Conservation (phyloP, 148 eudicot genomes). For the Vaccinium darrowii region DNA sequence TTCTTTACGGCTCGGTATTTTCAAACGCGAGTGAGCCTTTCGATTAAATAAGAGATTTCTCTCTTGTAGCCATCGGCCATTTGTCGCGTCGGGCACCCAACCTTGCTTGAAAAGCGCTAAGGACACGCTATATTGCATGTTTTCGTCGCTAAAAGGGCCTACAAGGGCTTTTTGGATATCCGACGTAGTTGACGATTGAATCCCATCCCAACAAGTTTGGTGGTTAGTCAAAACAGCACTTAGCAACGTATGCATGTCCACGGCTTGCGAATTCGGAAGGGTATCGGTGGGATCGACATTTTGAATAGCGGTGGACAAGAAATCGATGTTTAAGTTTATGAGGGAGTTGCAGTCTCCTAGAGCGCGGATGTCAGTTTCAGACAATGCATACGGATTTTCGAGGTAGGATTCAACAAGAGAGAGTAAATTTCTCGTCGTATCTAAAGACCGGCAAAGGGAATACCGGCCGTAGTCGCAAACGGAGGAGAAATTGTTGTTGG, state of each 20-base stretch:
- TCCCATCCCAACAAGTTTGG: not conserved
- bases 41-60: not conserved
- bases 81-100: not conserved
- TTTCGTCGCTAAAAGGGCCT: constrained; percentile 18
- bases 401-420: not conserved
- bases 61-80: not conserved
- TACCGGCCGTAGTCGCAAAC: not conserved
- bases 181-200: not conserved
- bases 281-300: not conserved
- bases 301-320: constrained; percentile 12
- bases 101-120: constrained; percentile 24
- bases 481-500: not conserved
- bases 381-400: not conserved
- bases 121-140: constrained; percentile 25
- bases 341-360: constrained; percentile 28
- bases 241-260: constrained; percentile 17
- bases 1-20: not conserved
- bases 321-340: constrained; percentile 15
- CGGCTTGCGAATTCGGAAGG: not conserved
- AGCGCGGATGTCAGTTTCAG: not conserved
- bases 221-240: not conserved
- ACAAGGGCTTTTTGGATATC: not conserved
- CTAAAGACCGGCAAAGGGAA: not conserved
- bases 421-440: not conserved
- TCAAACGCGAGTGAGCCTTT: not conserved